A percentile compares a stretch with the other conserved stretches of the same genome.
phyloP scores from a whole-genome alignment of 176 grass and related monocot species.

The Tuctoria greenei region DNA sequence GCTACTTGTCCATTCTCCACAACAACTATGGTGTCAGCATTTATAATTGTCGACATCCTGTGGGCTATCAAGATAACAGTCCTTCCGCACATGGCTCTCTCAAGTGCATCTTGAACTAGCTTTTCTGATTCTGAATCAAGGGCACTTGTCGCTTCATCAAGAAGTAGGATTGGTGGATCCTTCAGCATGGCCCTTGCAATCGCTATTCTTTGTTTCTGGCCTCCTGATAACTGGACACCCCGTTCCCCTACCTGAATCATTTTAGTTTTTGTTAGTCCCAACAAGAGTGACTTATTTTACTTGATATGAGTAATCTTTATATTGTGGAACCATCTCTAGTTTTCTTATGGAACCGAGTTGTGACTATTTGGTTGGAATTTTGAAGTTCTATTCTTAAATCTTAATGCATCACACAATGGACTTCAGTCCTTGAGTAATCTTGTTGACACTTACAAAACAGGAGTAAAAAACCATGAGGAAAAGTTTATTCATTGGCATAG shows the following conservation, averaged over 20 bases:
- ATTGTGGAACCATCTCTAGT: too few relatives aligned
- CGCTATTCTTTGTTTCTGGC: conserved; percentile 67
- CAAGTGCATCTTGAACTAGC: conserved; percentile 60
- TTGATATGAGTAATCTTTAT: too few relatives aligned
- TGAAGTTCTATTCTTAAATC: conserved; percentile 23
- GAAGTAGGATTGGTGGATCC: conserved; percentile 66
- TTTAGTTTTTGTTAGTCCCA: conserved; percentile 11
- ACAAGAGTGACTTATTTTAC: background rate
- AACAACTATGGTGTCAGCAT: conserved; percentile 56
- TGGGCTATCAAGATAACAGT: conserved; percentile 69
- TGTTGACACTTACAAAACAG: conserved; percentile 3
- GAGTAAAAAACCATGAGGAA: background rate
- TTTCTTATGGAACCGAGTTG: too few relatives aligned
- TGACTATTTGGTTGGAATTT: too few relatives aligned
- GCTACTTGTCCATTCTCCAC: conserved; percentile 60
- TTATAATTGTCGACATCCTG: conserved; percentile 59
- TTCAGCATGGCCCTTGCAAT: conserved; percentile 66
- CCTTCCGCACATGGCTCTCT: conserved; percentile 52
- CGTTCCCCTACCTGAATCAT: conserved; percentile 58
- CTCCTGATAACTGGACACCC: conserved; percentile 62
- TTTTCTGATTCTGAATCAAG: conserved; percentile 77
- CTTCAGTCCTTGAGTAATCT: conserved; percentile 14
- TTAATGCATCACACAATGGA: background rate
- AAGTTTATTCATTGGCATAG: background rate
- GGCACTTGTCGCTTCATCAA: conserved; percentile 71